Evolutionary conservation across 2,329 filamentous ascomycete genomes (phyloP), one percentile per base, ranked within the genome.

Genomic region (Microcyclosporella mali): DNA sequence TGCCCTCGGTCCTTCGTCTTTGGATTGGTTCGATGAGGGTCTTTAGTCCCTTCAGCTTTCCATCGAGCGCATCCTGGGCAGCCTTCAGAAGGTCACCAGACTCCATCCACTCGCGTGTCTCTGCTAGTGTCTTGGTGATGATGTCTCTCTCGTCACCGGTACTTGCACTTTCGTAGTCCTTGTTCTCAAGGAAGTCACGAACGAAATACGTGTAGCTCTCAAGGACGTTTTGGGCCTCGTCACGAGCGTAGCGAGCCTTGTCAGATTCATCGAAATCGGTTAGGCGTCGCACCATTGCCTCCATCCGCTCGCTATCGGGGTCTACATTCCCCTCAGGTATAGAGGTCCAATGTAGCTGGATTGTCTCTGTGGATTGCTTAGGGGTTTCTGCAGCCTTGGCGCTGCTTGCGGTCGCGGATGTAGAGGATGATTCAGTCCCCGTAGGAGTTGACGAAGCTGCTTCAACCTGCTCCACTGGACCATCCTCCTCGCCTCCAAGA

Each of bases 191-290:
- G 33, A 94, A 74, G 63, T 95, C 88, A 18, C 88, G 82, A 19
- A 85, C 78, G 58, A 81, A 84, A 73, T 98, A 98, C 11, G 90
- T 95, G 66, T 85, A 97, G 10, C 78, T 83, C 66, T 98, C 92
- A n/a, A 98, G 79, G 52, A 85, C 84, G 67, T 97, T 98, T 44
- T 95, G 72, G 1, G 86, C 80, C 63, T 95, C 90, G 62, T 95
- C 89, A 25, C 89, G 81, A 45, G 81, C 72, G 28, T 81, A 69
- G 38, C 89, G 84, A 19, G 84, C 79, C 53, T 77, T 78, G 66
- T 98, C 92, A 2, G 90, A 95, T 18, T 78, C 73, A 53, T 94
- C 88, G 57, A 98, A 97, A 3, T 87, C 83, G 57, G 81, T 76
- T 33, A 98, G 77, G 33, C 71, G 67, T 32, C 85, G 77, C 62